These are phyloP conservation scores for Candida gorgasii DNA, from an alignment of 805 yeast genomes.

Conservation along the genomic window DNA sequence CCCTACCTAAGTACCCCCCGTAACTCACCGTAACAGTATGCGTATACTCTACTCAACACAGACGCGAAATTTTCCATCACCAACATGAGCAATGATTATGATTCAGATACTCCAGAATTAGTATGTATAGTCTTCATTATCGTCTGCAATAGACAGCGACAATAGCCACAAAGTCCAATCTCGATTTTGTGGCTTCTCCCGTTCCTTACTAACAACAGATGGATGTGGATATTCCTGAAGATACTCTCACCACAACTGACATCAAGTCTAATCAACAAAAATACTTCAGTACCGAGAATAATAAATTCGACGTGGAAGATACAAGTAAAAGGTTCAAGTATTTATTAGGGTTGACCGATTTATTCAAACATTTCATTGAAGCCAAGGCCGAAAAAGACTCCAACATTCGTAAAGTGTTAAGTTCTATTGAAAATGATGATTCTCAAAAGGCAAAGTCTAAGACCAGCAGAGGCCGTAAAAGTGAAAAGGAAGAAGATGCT, in stretches of 20 bases:
- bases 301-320: conserved; percentile 52
- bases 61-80: conserved; percentile 3
- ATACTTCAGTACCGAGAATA: conserved; percentile 38
- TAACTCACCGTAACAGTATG: not conserved
- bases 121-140: conserved; percentile 1
- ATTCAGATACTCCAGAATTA: conserved; percentile 8
- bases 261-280: conserved; percentile 15
- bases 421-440: conserved; percentile 25
- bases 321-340: conserved; percentile 70
- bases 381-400: conserved; percentile 65
- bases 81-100: conserved; percentile 8
- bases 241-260: conserved; percentile 9
- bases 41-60: too few relatives aligned
- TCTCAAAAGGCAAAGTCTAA: conserved; percentile 14
- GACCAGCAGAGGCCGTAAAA: conserved; percentile 67
- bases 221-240: conserved; percentile 6
- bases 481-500: conserved; percentile 95
- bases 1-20: not conserved
- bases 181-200: too few relatives aligned
- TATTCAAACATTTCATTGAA: conserved; percentile 69
- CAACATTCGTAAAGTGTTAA: conserved; percentile 52
- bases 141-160: not conserved
- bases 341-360: conserved; percentile 60
- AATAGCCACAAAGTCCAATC: too few relatives aligned
- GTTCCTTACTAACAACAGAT: conserved; percentile 1